Evolutionary conservation across 345 rosid genomes (phyloP).

Genomic region (Carallia brachiata): DNA sequence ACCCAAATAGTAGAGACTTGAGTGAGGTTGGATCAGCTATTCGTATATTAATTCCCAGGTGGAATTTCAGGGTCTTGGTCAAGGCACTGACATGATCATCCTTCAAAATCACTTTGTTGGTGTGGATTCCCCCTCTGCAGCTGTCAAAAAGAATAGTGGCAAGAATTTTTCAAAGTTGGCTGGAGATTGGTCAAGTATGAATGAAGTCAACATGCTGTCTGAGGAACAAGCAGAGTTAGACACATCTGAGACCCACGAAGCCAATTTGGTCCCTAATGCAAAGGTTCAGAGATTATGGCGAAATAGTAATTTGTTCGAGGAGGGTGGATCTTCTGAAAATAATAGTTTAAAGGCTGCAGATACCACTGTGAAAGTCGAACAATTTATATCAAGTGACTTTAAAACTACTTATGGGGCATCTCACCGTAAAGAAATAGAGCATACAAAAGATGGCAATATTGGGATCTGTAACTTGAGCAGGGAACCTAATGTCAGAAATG

Average conservation of each 20-base stretch:
- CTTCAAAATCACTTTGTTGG: constrained; percentile 4
- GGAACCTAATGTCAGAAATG: constrained; percentile 20
- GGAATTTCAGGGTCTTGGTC: constrained; percentile 18
- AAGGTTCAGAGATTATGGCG: constrained; percentile 14
- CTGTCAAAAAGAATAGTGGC: constrained; percentile 3
- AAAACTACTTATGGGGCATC: constrained; percentile 18
- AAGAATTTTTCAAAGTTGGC: constrained; percentile 15
- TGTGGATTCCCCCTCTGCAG: constrained; percentile 20
- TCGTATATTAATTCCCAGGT: constrained; percentile 5
- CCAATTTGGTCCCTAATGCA: constrained; percentile 7
- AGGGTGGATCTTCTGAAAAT: constrained; percentile 23
- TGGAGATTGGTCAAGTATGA: constrained; percentile 11
- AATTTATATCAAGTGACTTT: constrained; percentile 24
- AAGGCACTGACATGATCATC: constrained; percentile 10
- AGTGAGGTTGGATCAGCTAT: constrained; percentile 16
- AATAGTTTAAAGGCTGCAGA: constrained; percentile 10
- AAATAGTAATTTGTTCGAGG: constrained; percentile 12
- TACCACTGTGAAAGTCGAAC: constrained; percentile 19
- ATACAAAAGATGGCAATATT: constrained; percentile 21
- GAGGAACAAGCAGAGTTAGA: constrained; percentile 20
- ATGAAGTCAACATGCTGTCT: constrained; percentile 13
- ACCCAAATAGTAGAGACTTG: constrained; percentile 13
- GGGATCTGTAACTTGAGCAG: constrained; percentile 19
- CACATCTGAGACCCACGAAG: constrained; percentile 19
- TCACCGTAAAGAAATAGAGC: constrained; percentile 18